A percentile compares a stretch with the other conserved stretches of the same genome.
These are phyloP conservation scores for Moniliella sp. DNA, from an alignment of 1,284 basidiomycete species.

Conservation along the genomic window DNA sequence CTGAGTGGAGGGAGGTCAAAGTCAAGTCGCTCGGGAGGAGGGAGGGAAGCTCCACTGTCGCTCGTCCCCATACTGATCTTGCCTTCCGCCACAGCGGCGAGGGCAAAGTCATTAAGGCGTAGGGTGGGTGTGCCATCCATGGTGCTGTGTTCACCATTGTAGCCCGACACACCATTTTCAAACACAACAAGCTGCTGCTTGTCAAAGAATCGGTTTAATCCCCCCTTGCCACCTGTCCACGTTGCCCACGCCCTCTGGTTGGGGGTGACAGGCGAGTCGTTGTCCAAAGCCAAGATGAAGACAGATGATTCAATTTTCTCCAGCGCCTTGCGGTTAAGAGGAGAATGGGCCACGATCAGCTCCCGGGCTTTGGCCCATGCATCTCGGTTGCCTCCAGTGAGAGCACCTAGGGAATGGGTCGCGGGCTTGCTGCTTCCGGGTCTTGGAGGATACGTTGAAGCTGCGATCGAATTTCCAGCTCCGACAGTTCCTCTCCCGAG, in stretches of 20 bases:
- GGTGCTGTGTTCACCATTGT: constrained; percentile 80
- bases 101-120: constrained; percentile 77
- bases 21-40: constrained; percentile 46
- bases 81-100: constrained; percentile 54
- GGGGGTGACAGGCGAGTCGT: too few species aligned
- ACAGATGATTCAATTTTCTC: constrained; percentile 72
- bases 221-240: constrained; percentile 85
- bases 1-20: constrained; percentile 49
- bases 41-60: constrained; percentile 38
- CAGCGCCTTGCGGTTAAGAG: constrained; percentile 47
- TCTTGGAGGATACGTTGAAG: constrained; percentile 57
- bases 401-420: constrained; percentile 48
- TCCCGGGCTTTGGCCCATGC: constrained; percentile 55
- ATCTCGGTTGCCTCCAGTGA: constrained; percentile 82
- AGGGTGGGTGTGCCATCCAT: constrained; percentile 92
- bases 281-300: constrained; percentile 67
- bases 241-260: constrained; percentile 40
- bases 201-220: constrained; percentile 82
- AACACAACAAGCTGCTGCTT: constrained; percentile 56
- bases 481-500: too few species aligned
- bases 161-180: constrained; percentile 78
- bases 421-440: constrained; percentile 43
- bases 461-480: too few species aligned
- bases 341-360: constrained; percentile 44
- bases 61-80: constrained; percentile 47